Percentiles rank a stretch among this genome's conserved stretches.
phyloP scores from a whole-genome alignment of 2,329 filamentous ascomycete genomes.

The Grosmannia huntii region DNA sequence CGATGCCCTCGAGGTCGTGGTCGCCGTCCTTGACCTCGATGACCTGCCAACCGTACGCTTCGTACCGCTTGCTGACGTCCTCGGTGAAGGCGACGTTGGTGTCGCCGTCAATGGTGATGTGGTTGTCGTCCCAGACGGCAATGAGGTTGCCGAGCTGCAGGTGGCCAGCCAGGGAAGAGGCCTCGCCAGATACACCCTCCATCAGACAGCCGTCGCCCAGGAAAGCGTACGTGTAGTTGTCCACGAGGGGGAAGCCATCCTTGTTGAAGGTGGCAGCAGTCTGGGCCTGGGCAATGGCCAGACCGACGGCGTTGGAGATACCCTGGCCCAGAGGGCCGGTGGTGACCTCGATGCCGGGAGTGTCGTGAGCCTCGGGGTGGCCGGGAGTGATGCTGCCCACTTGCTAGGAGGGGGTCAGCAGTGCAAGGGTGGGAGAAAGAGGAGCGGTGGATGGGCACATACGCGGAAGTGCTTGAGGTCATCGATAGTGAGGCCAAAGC shows the following conservation, averaged over 20 bases:
- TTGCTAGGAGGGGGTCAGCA: slow-evolving; percentile 19
- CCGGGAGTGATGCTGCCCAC: slow-evolving; percentile 73
- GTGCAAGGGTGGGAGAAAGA: too few relatives aligned
- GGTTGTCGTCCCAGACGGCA: slow-evolving; percentile 95
- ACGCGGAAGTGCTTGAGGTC: slow-evolving; percentile 96
- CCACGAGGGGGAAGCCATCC: slow-evolving; percentile 76
- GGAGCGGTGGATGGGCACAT: slow-evolving; percentile 24
- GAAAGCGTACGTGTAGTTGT: slow-evolving; percentile 96
- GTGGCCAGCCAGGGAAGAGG: slow-evolving; percentile 84
- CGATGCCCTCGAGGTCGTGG: slow-evolving; percentile 74
- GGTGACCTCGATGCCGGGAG: slow-evolving; percentile 92
- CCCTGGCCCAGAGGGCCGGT: slow-evolving; percentile 96
- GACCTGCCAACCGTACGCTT: slow-evolving; percentile 94
- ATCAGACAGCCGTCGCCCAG: slow-evolving; percentile 97
- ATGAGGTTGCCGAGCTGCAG: slow-evolving; percentile 97
- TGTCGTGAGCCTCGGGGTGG: slow-evolving; percentile 94
- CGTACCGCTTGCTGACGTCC: slow-evolving; percentile 88
- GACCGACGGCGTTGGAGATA: slow-evolving; percentile 93
- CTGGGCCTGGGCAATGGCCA: slow-evolving; percentile 92
- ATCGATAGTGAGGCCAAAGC: slow-evolving; percentile 74
- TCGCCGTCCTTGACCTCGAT: slow-evolving; percentile 78
- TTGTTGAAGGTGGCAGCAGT: slow-evolving; percentile 91
- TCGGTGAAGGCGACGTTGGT: slow-evolving; percentile 95
- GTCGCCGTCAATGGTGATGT: slow-evolving; percentile 90
- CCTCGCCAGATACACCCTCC: slow-evolving; percentile 94